A percentile compares a stretch with the other conserved stretches of the same genome.
phyloP scores from a whole-genome alignment of 345 rosid species.

The Brassica juncea region DNA sequence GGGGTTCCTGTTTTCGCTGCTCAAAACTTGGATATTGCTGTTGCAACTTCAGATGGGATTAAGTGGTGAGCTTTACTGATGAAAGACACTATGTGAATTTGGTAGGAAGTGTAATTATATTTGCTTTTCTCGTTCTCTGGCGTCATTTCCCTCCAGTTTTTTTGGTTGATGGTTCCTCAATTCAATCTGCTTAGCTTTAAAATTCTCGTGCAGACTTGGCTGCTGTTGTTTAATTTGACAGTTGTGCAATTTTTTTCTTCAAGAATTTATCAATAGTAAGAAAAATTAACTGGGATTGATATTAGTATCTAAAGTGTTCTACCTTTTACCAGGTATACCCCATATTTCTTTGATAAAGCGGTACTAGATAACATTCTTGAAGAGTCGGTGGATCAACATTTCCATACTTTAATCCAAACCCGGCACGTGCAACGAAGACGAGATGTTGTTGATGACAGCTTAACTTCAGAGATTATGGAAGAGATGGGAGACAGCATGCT shows the following conservation, averaged over 20 bases:
- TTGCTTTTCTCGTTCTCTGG: no score
- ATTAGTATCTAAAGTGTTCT: constrained; percentile 1
- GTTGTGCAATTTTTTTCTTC: neutral
- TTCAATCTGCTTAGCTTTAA: neutral
- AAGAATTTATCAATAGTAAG: constrained; percentile 5
- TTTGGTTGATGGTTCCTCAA: neutral
- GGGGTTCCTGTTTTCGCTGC: constrained; percentile 96
- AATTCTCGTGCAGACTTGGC: neutral
- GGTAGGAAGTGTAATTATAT: neutral
- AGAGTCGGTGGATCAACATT: constrained; percentile 95
- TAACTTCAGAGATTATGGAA: constrained; percentile 78
- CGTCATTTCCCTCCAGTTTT: neutral
- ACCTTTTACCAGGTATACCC: constrained; percentile 74
- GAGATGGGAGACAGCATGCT: constrained; percentile 81
- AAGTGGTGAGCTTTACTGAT: constrained; percentile 63
- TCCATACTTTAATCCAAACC: constrained; percentile 77
- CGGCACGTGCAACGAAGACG: constrained; percentile 83
- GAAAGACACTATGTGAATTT: neutral
- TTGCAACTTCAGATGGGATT: constrained; percentile 88
- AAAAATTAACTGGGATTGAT: neutral
- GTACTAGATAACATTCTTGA: constrained; percentile 94
- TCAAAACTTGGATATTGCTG: constrained; percentile 92
- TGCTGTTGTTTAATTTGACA: neutral
- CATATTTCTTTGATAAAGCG: constrained; percentile 90
- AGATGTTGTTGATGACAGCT: constrained; percentile 79